Evolutionary conservation across 306 rosid genomes (phyloP), one percentile per base, ranked within the genome.

Genomic region (Lotus japonicus): DNA sequence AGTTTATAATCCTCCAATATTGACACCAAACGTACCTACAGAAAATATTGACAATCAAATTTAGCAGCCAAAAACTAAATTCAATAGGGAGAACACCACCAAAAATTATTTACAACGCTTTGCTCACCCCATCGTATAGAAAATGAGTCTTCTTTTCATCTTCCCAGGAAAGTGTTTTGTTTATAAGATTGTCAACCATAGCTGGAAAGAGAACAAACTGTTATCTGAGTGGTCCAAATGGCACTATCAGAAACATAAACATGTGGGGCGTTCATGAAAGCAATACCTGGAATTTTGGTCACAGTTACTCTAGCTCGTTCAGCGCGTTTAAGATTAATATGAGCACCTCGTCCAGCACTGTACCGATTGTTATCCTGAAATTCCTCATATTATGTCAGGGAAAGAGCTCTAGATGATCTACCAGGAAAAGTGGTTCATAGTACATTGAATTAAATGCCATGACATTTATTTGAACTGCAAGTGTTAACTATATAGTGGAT

Each of bases 341-440:
- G 99, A 62, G 83, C 92, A 14, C 99, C 98, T 80, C 97, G 76
- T 55, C 99, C 97, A 28, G 97, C 95, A 82, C 59, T 94, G 80
- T 88, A 94, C 28, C 96, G 84, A 66, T 81, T 94, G 35, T 85
- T 77, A 72, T 94, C 99, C 97, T 94, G 95, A 64, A 73, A 82
- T 67, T 60, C 56, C 55, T 51, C 41, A 36, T 7, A 70, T 42
- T 77, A 49, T 31, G 17, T 83, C 7, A 45, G 58, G 45, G 28
- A 69, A 77, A 44, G 78, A 70, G 58, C 71, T 68, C 71, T 68
- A 71, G 53, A 58, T 28, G 66, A 64, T 70, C 42, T 33, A 36
- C 21, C 63, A 61, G 9, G 7, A 58, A 64, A 39, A 43, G 11
- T 28, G 12, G 60, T 42, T 41, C 13, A 7, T 11, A 58, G 26